Conservation (phyloP, 202 grass and related monocot genomes). For the Digitaria exilis region DNA sequence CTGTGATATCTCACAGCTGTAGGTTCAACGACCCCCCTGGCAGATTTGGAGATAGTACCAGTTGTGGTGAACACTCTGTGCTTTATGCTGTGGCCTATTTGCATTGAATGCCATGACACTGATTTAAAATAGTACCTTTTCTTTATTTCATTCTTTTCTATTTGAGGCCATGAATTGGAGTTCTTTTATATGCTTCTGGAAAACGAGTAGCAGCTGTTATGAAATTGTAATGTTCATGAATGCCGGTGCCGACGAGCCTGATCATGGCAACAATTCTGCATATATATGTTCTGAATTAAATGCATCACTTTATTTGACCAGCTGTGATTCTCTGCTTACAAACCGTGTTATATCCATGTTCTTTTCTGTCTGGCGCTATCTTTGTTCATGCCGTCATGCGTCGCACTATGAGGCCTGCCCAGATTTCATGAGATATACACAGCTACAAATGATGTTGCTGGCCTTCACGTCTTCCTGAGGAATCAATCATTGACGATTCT, state of each 20-base stretch:
- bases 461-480: conserved; percentile 11
- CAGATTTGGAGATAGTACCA: conserved; percentile 6
- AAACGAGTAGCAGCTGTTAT: not conserved
- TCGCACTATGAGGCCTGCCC: not conserved
- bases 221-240: not conserved
- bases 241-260: not conserved
- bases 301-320: not conserved
- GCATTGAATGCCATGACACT: not conserved
- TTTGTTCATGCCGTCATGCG: conserved; percentile 13
- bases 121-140: not conserved
- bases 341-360: not conserved
- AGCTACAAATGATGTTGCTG: not conserved
- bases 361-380: not conserved
- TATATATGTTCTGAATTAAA: not conserved
- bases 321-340: conserved; percentile 4
- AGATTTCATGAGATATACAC: not conserved
- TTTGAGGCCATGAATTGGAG: not conserved
- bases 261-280: not conserved
- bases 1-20: conserved; percentile 20
- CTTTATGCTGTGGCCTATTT: not conserved
- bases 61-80: conserved; percentile 32
- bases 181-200: not conserved
- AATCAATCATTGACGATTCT: not conserved
- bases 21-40: not conserved
- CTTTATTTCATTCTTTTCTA: not conserved